Evolutionary conservation across 1,139 yeast species (phyloP).

Genomic region (Suhomyces chickasaworum): DNA sequence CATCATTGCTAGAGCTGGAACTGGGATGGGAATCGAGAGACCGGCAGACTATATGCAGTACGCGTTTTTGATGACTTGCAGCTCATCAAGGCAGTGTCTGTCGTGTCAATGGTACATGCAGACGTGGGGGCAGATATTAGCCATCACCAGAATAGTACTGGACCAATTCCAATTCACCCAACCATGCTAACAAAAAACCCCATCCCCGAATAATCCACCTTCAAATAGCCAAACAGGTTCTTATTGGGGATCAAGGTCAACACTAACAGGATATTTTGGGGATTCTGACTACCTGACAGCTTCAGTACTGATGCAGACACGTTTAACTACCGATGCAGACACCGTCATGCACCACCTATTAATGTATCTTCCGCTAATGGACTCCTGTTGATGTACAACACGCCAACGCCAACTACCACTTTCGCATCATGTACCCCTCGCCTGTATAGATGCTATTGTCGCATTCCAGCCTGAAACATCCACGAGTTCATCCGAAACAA

Average conservation of each 20-base stretch:
- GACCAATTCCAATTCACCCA: too few species aligned
- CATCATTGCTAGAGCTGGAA: neutral
- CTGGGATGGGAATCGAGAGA: neutral
- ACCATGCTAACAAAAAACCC: too few species aligned
- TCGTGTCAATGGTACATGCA: neutral
- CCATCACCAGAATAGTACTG: too few species aligned
- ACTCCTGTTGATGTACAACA: neutral
- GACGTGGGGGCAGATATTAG: neutral
- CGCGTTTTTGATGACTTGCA: neutral
- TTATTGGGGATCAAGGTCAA: too few species aligned
- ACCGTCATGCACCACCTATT: neutral
- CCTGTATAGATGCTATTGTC: conserved; percentile 1
- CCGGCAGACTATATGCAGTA: neutral
- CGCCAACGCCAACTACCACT: neutral
- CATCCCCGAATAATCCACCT: too few species aligned
- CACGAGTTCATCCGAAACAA: conserved; percentile 2
- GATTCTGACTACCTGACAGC: too few species aligned
- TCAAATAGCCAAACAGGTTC: too few species aligned
- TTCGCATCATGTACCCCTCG: neutral
- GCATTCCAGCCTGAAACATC: conserved; percentile 6
- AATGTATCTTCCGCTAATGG: neutral
- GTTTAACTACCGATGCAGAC: neutral
- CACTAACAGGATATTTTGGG: too few species aligned
- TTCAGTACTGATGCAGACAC: too few species aligned
- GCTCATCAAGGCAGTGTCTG: neutral